A percentile compares a stretch with the other conserved stretches of the same genome.
Conservation (phyloP, 1,284 basidiomycete species). For the Hemileia vastatrix region DNA sequence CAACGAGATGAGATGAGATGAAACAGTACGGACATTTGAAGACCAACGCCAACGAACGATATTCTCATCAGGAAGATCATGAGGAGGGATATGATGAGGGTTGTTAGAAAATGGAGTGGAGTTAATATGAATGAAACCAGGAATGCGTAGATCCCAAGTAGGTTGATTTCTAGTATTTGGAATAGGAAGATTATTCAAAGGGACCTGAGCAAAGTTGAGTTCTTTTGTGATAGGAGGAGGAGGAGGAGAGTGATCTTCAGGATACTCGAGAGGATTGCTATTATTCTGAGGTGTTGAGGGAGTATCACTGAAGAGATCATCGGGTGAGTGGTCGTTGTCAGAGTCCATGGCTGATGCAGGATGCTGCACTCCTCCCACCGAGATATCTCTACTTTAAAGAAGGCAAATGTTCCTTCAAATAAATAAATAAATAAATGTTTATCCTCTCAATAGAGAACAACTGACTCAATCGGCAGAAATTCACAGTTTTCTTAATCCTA, state of each 20-base stretch:
- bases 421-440: no score
- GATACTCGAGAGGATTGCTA: constrained; percentile 12
- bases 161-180: background rate
- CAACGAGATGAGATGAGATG: background rate
- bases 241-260: constrained; percentile 3
- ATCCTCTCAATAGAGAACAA: no score
- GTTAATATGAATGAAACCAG: constrained; percentile 7
- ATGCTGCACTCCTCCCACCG: no score
- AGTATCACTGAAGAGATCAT: no score
- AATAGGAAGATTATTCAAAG: constrained; percentile 9
- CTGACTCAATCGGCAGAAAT: no score
- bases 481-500: no score
- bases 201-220: constrained; percentile 1
- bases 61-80: constrained; percentile 4
- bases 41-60: constrained; percentile 19
- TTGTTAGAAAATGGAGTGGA: constrained; percentile 3
- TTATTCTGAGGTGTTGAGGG: no score
- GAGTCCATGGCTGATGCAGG: no score
- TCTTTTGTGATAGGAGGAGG: background rate
- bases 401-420: no score
- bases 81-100: background rate
- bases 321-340: no score
- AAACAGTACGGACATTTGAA: background rate
- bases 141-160: constrained; percentile 15
- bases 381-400: no score